These are phyloP conservation scores for Hondaea fermentalgiana DNA, from an alignment of 108 stramenopile genomes.

Conservation along the genomic window DNA sequence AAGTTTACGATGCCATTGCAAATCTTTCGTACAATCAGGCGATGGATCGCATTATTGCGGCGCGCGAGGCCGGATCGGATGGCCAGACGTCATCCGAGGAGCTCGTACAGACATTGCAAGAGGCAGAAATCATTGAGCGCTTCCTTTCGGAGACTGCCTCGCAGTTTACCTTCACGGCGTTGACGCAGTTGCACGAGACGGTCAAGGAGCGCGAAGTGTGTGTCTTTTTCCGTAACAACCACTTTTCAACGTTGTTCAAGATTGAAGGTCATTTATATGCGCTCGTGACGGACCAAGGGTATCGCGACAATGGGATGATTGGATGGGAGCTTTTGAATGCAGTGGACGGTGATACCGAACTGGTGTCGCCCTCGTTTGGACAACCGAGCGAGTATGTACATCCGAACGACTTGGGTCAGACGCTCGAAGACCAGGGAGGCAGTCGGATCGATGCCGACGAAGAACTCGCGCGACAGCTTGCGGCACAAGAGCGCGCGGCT, in stretches of 20 bases:
- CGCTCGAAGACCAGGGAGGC: background rate
- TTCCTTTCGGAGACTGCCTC: conserved; percentile 64
- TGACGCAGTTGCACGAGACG: conserved; percentile 60
- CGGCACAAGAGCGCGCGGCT: background rate
- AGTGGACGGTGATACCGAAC: conserved; percentile 76
- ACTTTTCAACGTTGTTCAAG: conserved; percentile 82
- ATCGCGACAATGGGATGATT: conserved; percentile 62
- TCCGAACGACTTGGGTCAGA: background rate
- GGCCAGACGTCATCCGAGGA: background rate
- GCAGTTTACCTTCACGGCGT: conserved; percentile 79
- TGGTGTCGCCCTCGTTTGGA: conserved; percentile 30
- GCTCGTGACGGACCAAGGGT: conserved; percentile 88
- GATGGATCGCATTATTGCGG: conserved; percentile 69
- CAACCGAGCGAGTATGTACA: background rate
- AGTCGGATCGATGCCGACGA: background rate
- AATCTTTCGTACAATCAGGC: conserved; percentile 80
- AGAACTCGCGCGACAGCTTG: background rate
- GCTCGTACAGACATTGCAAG: conserved; percentile 28
- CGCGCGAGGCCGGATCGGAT: conserved; percentile 35
- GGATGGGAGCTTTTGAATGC: conserved; percentile 80
- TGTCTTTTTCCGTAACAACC: conserved; percentile 94
- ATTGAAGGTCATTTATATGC: conserved; percentile 61
- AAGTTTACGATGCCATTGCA: conserved; percentile 39
- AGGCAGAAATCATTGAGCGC: conserved; percentile 45
- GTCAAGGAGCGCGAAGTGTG: conserved; percentile 60